These are phyloP conservation scores for Botrytis fragariae DNA, from an alignment of 2,329 filamentous ascomycete species.

Conservation along the genomic window DNA sequence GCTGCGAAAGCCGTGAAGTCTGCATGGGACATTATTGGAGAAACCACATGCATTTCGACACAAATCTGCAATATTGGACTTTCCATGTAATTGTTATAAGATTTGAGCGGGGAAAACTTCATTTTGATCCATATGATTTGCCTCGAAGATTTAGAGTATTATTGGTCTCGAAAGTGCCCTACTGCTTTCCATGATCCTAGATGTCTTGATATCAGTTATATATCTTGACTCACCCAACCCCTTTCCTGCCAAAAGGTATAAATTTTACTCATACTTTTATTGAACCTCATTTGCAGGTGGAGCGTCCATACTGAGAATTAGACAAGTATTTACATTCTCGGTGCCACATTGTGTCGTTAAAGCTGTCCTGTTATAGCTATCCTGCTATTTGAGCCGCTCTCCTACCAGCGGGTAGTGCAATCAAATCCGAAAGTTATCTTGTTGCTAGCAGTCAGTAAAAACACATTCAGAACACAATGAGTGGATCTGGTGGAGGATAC, in stretches of 20 bases:
- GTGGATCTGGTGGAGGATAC: conserved; percentile 36
- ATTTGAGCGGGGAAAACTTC: neutral
- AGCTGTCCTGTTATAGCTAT: neutral
- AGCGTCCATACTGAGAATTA: neutral
- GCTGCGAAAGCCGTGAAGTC: neutral
- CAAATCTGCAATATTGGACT: neutral
- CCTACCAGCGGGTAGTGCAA: conserved; percentile 1
- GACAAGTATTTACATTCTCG: neutral
- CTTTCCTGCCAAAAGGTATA: neutral
- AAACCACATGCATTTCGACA: neutral
- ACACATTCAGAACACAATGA: conserved; percentile 31
- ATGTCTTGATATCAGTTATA: neutral
- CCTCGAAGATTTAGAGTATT: neutral
- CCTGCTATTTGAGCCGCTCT: neutral
- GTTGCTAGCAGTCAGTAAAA: conserved; percentile 37
- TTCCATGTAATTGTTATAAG: neutral
- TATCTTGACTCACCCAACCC: neutral
- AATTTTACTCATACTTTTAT: neutral
- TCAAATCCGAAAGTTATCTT: conserved; percentile 28
- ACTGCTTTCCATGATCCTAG: neutral
- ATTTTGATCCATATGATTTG: neutral
- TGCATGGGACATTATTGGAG: neutral
- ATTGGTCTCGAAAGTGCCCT: neutral
- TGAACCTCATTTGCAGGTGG: neutral
- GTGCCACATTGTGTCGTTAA: too few species aligned